phyloP scores from a whole-genome alignment of 495 filamentous ascomycete species.

The Hypoxylon fuscum region DNA sequence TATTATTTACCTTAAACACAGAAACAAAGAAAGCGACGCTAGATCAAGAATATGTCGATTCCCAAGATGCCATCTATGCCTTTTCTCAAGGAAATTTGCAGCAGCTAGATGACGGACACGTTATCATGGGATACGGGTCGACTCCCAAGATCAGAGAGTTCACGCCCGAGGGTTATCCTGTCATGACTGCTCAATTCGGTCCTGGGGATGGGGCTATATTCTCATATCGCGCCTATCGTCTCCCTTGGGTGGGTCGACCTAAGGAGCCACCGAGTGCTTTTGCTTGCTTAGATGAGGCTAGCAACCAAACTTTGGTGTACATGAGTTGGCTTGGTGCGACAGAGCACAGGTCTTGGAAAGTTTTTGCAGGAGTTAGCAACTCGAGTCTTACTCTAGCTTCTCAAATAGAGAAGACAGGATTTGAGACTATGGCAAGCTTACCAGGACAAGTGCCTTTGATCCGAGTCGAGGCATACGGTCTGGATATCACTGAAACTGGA shows the following conservation, averaged over 20 bases:
- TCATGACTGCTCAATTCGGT: constrained; percentile 31
- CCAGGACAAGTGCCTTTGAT: constrained; percentile 11
- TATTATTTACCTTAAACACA: constrained; percentile 14
- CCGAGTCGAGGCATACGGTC: constrained; percentile 17
- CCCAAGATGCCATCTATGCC: constrained; percentile 18
- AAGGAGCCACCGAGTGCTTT: constrained; percentile 10
- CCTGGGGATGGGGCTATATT: constrained; percentile 11
- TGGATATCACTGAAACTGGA: constrained; percentile 1
- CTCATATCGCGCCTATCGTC: constrained; percentile 33
- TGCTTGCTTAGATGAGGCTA: constrained; percentile 16
- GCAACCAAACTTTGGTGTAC: constrained; percentile 18
- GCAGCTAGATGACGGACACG: constrained; percentile 12
- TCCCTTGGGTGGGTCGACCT: constrained; percentile 29
- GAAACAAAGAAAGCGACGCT: constrained; percentile 25
- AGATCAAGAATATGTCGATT: constrained; percentile 12
- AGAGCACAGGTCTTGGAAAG: constrained; percentile 19
- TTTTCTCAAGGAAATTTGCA: constrained; percentile 28
- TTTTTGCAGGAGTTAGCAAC: constrained; percentile 16
- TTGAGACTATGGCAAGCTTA: constrained; percentile 21
- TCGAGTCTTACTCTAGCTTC: constrained; percentile 10
- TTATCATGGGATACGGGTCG: constrained; percentile 32
- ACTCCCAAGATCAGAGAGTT: constrained; percentile 30
- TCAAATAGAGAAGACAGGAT: constrained; percentile 23
- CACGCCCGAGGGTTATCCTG: constrained; percentile 8
- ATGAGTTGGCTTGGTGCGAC: constrained; percentile 39